Conservation (phyloP, 257 asterid species). For the Anisodus tanguticus region DNA sequence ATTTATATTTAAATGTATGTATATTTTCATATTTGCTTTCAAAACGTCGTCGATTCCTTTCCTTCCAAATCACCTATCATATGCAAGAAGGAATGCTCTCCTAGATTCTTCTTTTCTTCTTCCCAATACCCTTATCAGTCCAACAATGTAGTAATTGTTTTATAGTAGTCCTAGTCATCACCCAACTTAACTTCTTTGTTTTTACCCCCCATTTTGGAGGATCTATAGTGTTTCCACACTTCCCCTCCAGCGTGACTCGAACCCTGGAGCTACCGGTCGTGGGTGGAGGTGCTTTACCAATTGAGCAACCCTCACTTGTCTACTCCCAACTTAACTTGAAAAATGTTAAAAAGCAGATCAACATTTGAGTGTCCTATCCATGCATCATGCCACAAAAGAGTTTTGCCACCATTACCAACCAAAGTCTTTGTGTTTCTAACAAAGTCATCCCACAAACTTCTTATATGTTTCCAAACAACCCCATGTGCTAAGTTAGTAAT, state of each 20-base stretch:
- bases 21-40: neutral
- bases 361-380: neutral
- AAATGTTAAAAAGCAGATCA: slow-evolving; percentile 1
- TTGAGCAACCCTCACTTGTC: too few relatives aligned
- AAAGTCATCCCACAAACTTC: neutral
- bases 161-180: neutral
- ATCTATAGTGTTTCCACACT: too few relatives aligned
- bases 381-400: neutral
- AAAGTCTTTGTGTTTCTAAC: neutral
- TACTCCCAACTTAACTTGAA: neutral
- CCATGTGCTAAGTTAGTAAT: neutral
- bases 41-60: neutral
- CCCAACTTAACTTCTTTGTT: neutral
- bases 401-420: neutral
- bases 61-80: slow-evolving; percentile 1
- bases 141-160: neutral
- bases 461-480: neutral
- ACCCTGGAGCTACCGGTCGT: too few relatives aligned
- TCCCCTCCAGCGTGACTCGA: too few relatives aligned
- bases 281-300: too few relatives aligned
- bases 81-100: neutral
- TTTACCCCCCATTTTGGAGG: too few relatives aligned
- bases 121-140: neutral
- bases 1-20: neutral
- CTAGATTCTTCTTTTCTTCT: slow-evolving; percentile 3